phyloP scores from a whole-genome alignment of 345 rosid species.

The Aquilaria yunnanensis region DNA sequence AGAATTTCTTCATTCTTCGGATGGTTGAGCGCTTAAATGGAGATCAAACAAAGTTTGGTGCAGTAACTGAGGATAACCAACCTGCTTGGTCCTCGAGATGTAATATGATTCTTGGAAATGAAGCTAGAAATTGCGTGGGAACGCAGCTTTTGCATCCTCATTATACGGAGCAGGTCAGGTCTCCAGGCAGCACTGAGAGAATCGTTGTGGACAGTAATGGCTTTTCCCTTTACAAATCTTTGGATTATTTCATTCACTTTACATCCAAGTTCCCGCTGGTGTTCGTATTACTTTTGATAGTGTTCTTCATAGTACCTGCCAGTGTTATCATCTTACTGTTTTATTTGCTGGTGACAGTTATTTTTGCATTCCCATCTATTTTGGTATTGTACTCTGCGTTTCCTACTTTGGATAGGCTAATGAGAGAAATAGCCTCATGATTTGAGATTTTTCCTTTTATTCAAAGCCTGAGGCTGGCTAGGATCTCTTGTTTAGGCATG shows the following conservation, averaged over 20 bases:
- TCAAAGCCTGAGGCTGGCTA: too few relatives aligned
- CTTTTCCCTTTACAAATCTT: constrained; percentile 40
- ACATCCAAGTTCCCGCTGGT: constrained; percentile 53
- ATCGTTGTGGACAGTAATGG: constrained; percentile 27
- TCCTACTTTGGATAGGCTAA: constrained; percentile 57
- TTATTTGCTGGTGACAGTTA: constrained; percentile 45
- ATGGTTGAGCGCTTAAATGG: constrained; percentile 70
- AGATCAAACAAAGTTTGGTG: constrained; percentile 28
- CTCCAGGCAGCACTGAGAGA: constrained; percentile 10
- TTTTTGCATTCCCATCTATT: constrained; percentile 53
- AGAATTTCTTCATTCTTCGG: constrained; percentile 66
- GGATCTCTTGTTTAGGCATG: neutral
- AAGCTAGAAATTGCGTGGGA: constrained; percentile 9
- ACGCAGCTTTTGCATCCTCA: constrained; percentile 21
- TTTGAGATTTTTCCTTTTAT: neutral
- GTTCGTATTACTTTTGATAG: constrained; percentile 36
- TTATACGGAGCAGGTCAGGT: constrained; percentile 14
- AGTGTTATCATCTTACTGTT: constrained; percentile 48
- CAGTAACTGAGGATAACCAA: constrained; percentile 26
- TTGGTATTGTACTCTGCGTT: constrained; percentile 50
- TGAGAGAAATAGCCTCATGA: constrained; percentile 37
- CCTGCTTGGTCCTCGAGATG: constrained; percentile 19
- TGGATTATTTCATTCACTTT: constrained; percentile 50
- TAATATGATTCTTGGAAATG: constrained; percentile 24
- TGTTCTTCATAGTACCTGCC: constrained; percentile 51